Evolutionary conservation across 352 stramenopile species (phyloP).

Genomic region (Thraustochytrium striatum): DNA sequence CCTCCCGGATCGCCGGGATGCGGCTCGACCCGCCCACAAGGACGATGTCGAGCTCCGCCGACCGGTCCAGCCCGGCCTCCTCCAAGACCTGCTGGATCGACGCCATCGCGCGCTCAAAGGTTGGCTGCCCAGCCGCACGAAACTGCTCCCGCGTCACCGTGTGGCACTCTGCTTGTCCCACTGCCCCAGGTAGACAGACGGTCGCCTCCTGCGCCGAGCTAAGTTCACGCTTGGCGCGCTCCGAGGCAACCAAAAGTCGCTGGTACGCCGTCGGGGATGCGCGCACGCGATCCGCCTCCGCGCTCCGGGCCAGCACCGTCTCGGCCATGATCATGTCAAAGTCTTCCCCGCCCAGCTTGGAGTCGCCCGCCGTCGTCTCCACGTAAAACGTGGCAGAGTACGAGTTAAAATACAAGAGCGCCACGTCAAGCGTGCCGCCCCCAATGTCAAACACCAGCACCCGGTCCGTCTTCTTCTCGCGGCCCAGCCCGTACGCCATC

Average conservation of each 20-base stretch:
- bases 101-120: neutral
- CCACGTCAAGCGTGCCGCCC: conserved; percentile 81
- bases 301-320: conserved; percentile 76
- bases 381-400: conserved; percentile 57
- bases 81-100: conserved; percentile 13
- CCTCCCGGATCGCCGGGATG: conserved; percentile 66
- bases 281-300: conserved; percentile 50
- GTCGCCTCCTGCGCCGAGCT: neutral
- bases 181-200: neutral
- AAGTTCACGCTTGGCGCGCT: conserved; percentile 59
- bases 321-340: conserved; percentile 93
- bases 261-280: conserved; percentile 51
- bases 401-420: conserved; percentile 59
- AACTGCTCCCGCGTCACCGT: conserved; percentile 58
- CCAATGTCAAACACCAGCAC: conserved; percentile 81
- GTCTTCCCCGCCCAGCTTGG: conserved; percentile 82
- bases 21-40: conserved; percentile 70
- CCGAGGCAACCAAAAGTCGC: conserved; percentile 63
- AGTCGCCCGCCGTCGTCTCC: conserved; percentile 89
- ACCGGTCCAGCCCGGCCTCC: conserved; percentile 49
- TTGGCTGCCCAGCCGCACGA: conserved; percentile 51
- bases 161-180: conserved; percentile 54
- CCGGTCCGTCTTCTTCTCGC: conserved; percentile 55
- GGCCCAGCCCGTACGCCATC: conserved; percentile 66
- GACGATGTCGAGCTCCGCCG: conserved; percentile 52